A percentile compares a stretch with the other conserved stretches of the same genome.
Evolutionary conservation across 345 rosid species (phyloP).

Genomic region (Eutrema yunnanense): DNA sequence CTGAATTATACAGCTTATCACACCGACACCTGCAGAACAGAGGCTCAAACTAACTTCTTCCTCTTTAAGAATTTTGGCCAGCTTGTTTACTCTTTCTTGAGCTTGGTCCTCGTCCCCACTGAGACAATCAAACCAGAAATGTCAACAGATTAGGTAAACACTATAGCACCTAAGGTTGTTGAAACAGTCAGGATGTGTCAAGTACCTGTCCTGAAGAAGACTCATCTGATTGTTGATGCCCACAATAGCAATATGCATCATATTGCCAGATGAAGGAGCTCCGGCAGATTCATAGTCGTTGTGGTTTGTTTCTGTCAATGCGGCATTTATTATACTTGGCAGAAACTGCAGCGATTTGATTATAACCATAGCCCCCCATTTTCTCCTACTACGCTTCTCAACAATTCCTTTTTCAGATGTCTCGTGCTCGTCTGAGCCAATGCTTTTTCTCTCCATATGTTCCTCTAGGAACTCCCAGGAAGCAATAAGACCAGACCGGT

Average conservation of each 20-base stretch:
- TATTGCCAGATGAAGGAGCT: constrained; percentile 64
- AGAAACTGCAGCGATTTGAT: constrained; percentile 89
- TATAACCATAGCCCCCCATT: constrained; percentile 99
- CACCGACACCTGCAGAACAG: constrained; percentile 78
- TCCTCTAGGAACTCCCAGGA: constrained; percentile 99
- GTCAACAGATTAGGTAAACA: constrained; percentile 16
- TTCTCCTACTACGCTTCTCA: constrained; percentile 70
- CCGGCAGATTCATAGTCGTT: constrained; percentile 42
- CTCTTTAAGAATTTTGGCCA: constrained; percentile 94
- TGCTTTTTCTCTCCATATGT: constrained; percentile 61
- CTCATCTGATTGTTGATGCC: constrained; percentile 99
- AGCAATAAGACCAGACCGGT: constrained; percentile 92
- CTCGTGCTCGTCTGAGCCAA: constrained; percentile 46
- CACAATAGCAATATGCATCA: constrained; percentile 94
- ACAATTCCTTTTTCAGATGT: constrained; percentile 41
- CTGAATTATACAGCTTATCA: constrained; percentile 94
- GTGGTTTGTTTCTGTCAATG: constrained; percentile 70
- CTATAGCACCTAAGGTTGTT: not conserved
- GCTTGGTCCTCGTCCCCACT: constrained; percentile 99
- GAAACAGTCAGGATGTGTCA: not conserved
- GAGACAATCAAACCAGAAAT: constrained; percentile 20
- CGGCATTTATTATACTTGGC: constrained; percentile 64
- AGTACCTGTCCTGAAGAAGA: constrained; percentile 95
- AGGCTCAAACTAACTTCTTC: constrained; percentile 71
- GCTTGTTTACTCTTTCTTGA: constrained; percentile 84